Base-by-base conservation (phyloP, 2,329 filamentous ascomycete species). In the Trichophaea hybrida region DNA sequence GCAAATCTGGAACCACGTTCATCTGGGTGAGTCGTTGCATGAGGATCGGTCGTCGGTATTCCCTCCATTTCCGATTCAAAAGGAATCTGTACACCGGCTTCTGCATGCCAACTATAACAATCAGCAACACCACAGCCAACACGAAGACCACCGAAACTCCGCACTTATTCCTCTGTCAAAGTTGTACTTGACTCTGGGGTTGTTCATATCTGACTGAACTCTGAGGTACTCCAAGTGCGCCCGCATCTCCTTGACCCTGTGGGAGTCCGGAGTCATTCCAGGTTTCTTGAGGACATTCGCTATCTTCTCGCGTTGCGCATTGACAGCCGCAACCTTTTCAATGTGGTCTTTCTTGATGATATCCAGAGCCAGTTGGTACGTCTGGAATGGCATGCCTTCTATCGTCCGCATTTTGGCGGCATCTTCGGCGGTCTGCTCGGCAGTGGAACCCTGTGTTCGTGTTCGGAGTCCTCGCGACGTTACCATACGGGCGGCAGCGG, bases 21-120 rank as follows among this genome's bases (percentile, higher is more conserved):
- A 97, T 85, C 72, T 95, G 88, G 53, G 80, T 76, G 69, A 97
- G 85, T 70, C 93, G 85, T 76, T 98, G 93, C 64, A 83, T 77
- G 64, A 94, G 80, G 64, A 97, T 75, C 68, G 82, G 81, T 68
- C 85, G 82, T 70, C 88, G 84, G 75, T 93, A 89, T 65, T 82
- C 78, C 67, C 84, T 83, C 93, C 93, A 98, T 75, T 94, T 89
- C 68, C 79, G 76, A 70, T 95, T 81, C 62, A 91, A 88, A 55
- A 97, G 84, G 73, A 86, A 80, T 65, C 91, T 86, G 76, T 98
- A 98, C 70, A 98, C 90, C 64, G 91, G 91, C 73, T 94, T 94
- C 75, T 81, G 84, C 88, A 97, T 91, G 73, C 97, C 89, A 65
- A 64, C 67, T 69, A 34, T 46, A 43, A 37, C 40, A 35, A 40